Evolutionary conservation across 305 asterid genomes (phyloP).

Genomic region (Nicotiana rustica): DNA sequence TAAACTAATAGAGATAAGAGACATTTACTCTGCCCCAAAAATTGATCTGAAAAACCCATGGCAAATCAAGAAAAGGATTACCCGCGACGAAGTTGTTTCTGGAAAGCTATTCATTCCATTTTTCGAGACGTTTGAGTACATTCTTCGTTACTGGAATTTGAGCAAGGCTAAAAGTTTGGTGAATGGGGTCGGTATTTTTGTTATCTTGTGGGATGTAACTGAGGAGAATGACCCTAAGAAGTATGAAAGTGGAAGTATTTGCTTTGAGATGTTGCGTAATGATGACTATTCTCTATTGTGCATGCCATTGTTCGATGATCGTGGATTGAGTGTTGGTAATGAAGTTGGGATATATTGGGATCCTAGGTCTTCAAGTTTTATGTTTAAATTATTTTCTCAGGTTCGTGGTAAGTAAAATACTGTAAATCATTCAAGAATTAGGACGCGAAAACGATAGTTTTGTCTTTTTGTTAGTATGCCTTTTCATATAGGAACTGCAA

Average conservation of each 20-base stretch:
- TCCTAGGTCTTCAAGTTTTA: conserved; percentile 37
- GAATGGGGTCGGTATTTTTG: conserved; percentile 41
- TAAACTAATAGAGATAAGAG: conserved; percentile 55
- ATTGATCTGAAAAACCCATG: conserved; percentile 43
- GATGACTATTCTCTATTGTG: conserved; percentile 48
- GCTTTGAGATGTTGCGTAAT: conserved; percentile 41
- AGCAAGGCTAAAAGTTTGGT: conserved; percentile 44
- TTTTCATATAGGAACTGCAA: not conserved
- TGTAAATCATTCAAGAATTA: not conserved
- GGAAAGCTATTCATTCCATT: conserved; percentile 45
- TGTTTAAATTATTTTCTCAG: conserved; percentile 40
- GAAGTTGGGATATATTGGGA: conserved; percentile 59
- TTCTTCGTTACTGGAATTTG: conserved; percentile 59
- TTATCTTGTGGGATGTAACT: conserved; percentile 58
- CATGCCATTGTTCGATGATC: conserved; percentile 43
- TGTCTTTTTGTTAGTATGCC: too few species aligned
- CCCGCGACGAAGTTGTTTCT: conserved; percentile 42
- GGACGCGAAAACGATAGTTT: not conserved
- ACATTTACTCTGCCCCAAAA: conserved; percentile 42
- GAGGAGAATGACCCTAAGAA: conserved; percentile 43
- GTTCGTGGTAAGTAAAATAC: not conserved
- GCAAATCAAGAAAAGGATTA: conserved; percentile 55
- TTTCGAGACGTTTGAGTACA: conserved; percentile 47
- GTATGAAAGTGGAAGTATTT: conserved; percentile 35
- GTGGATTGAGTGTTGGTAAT: conserved; percentile 47